Percentiles rank a stretch among this genome's conserved stretches.
Evolutionary conservation across 163 green algal genomes (phyloP).

Genomic region (Prototheca stagnorum): DNA sequence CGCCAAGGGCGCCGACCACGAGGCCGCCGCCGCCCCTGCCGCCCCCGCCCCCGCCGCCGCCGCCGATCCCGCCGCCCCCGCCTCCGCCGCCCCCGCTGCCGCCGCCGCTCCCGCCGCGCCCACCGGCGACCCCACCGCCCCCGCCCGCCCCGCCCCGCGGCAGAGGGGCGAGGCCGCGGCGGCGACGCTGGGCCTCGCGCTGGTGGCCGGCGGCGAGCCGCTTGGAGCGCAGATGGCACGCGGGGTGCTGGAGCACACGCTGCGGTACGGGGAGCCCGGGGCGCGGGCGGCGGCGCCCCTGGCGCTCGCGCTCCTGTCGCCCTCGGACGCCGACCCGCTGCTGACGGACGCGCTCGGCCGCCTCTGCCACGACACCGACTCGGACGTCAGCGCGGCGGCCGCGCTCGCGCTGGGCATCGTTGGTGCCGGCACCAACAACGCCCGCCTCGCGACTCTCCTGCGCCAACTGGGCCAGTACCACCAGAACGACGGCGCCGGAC

Average conservation of each 20-base stretch:
- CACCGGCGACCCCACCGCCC: neutral
- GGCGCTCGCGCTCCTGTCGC: constrained; percentile 74
- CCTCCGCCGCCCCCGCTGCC: neutral
- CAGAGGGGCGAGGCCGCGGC: too few relatives aligned
- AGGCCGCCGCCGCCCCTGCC: neutral
- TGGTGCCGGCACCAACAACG: constrained; percentile 93
- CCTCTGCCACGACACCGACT: constrained; percentile 83
- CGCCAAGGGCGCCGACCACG: constrained; percentile 2
- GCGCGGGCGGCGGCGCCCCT: constrained; percentile 64
- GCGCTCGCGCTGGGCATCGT: constrained; percentile 81
- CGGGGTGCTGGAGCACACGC: constrained; percentile 81
- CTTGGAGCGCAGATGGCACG: constrained; percentile 75
- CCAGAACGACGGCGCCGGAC: constrained; percentile 80
- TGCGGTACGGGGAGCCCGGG: constrained; percentile 76
- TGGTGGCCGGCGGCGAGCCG: constrained; percentile 88
- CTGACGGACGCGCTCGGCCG: constrained; percentile 82
- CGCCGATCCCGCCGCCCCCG: neutral
- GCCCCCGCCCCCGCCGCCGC: neutral
- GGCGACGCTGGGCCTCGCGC: constrained; percentile 75
- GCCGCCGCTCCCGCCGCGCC: neutral
- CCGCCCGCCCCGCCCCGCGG: too few relatives aligned
- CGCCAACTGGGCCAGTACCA: constrained; percentile 83
- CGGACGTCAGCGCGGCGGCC: constrained; percentile 67
- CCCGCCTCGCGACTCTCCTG: constrained; percentile 76
- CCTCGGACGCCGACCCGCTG: constrained; percentile 62